Evolutionary conservation across 2,329 filamentous ascomycete genomes (phyloP), one percentile per base, ranked within the genome.

Genomic region (Xylaria sp.): DNA sequence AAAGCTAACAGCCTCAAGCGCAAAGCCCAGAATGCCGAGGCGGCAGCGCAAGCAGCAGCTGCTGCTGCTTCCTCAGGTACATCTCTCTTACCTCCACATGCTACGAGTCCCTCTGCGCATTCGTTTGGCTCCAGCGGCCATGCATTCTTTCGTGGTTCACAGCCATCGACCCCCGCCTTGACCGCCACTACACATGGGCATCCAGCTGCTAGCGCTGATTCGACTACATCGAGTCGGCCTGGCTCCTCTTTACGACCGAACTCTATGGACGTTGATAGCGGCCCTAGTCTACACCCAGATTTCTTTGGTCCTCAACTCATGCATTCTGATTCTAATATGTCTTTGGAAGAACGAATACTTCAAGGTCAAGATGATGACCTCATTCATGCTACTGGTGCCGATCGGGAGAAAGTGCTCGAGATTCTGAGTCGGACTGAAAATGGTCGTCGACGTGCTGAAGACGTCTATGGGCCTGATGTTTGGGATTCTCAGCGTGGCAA

Each of bases 1-100:
- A 97, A 97, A 78, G 90, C 90, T 0, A 90, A 92, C 70, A 89
- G 87, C 70, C 80, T 90, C 6, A 92, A 93, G 71, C 89, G 92
- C 31, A 94, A 94, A 78, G 89, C 90, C 4, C 82, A 89, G 58
- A 87, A 87, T 60, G 86, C 86, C 2, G 86, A 88, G 65, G 84
- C 84, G 0, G 85, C 84, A 0, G 83, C 84, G 33, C 33, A 33
- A 0, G 81, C 78, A 0, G 74, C 78, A 0, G 74, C 78, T 0
- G 74, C 74, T 0, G 75, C 77, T 0, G 75, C 77, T 0, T 71
- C 76, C 6, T 72, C 74, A 13, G 69, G 59, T 31, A 38, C 70
- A 4, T 60, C 63, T 6, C 70, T 76, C 6, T 59, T 73, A 42
- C 72, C 69, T 13, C 77, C 73, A 17, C 75, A 77, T 64, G 73